Base-by-base conservation (phyloP, 805 yeast genomes). In the Candida gorgasii region DNA sequence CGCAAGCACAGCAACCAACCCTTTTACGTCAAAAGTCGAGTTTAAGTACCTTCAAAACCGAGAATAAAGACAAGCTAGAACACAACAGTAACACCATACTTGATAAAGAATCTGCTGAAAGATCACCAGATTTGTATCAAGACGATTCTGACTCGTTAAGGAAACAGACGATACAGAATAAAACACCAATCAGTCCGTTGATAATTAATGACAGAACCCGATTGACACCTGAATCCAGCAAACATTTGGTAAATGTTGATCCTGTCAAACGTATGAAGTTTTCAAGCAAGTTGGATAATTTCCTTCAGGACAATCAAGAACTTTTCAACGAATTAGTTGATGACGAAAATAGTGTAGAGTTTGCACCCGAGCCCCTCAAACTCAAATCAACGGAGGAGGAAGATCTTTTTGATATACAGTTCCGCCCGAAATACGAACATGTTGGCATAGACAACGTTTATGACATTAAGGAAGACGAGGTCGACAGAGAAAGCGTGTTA, bases 341-440 rank as follows among this genome's bases (percentile, higher is more conserved):
- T 29, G 62, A 57, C 33, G 57, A 54, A 16, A 50, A 36, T 26
- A 49, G 54, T 45, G 44, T 53, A 8, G 56, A 51, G 34, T 36
- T 29, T 15, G 51, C 30, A 8, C 46, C 46, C 7, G 27, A 16
- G 18, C 11, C 13, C 39, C n/a, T 5, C 19, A 15, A 12, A n/a
- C 23, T 8, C 29, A 23, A 20, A 12, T 14, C 15, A n/a, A n/a
- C n/a, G n/a, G 42, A 43, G n/a, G 35, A 32, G 3, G 43, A 34
- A 8, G n/a, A n/a, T n/a, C n/a, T n/a, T n/a, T 35, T 38, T 15
- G 29, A 12, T 5, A 23, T 39, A 11, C 28, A 22, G 13, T 14
- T 24, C 24, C 7, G 16, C 17, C 5, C 31, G 27, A 9, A 19
- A 76, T 84, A 5, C n/a, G n/a, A n/a, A n/a, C n/a, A n/a, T n/a